A percentile compares a stretch with the other conserved stretches of the same genome.
phyloP scores from a whole-genome alignment of 768 basidiomycete genomes.

The Lactifluus echinatus region DNA sequence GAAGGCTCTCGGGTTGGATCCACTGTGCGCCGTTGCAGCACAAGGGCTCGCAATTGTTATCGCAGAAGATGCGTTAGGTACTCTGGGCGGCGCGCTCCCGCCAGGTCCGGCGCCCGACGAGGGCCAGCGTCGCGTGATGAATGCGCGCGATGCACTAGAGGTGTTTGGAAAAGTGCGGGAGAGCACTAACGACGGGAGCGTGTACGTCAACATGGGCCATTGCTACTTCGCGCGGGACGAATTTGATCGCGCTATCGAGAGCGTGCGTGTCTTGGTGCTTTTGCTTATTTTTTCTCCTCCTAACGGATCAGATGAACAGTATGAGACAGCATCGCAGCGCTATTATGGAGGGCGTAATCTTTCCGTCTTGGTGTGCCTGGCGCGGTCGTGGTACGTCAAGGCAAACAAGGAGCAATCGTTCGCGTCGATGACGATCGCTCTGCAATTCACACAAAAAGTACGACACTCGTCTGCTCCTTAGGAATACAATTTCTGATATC shows the following conservation, averaged over 20 bases:
- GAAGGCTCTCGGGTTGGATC: conserved; percentile 79
- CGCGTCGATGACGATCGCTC: conserved; percentile 70
- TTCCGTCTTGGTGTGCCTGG: conserved; percentile 72
- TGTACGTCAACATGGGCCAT: conserved; percentile 95
- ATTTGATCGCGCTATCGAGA: conserved; percentile 92
- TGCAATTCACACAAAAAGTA: conserved; percentile 77
- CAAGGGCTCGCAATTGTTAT: conserved; percentile 92
- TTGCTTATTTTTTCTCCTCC: background rate
- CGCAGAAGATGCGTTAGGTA: conserved; percentile 83
- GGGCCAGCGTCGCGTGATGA: conserved; percentile 51
- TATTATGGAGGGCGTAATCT: conserved; percentile 70
- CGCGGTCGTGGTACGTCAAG: conserved; percentile 91
- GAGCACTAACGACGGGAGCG: conserved; percentile 70
- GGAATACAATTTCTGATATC: conserved; percentile 28
- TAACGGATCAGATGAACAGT: conserved; percentile 43
- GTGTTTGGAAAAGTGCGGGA: conserved; percentile 90
- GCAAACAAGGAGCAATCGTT: conserved; percentile 86
- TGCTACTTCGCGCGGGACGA: conserved; percentile 91
- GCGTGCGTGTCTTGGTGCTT: conserved; percentile 43
- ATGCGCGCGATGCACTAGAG: conserved; percentile 80
- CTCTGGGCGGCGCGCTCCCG: conserved; percentile 44
- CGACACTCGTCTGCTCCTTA: conserved; percentile 22
- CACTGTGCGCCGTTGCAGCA: conserved; percentile 84
- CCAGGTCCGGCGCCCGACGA: conserved; percentile 49
- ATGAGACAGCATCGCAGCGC: conserved; percentile 80